Evolutionary conservation across 371 early-diverging fungal species (phyloP).

Genomic region (Mucor piriformis): DNA sequence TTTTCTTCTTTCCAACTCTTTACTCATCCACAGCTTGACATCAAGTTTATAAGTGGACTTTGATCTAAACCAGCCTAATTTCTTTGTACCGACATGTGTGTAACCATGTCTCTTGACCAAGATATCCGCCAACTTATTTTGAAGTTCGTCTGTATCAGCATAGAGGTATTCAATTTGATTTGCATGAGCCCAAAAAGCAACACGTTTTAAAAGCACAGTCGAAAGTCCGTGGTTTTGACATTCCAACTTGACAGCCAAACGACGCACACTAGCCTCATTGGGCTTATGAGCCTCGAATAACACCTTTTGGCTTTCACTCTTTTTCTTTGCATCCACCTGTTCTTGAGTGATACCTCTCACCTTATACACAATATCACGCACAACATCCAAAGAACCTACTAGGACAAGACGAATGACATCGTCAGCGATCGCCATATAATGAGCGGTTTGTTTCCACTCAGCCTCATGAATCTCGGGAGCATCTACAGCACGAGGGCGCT

Average conservation of each 20-base stretch:
- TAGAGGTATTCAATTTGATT: constrained; percentile 49
- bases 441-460: constrained; percentile 34
- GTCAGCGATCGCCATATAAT: constrained; percentile 34
- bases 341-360: not conserved
- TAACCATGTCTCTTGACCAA: constrained; percentile 48
- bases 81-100: constrained; percentile 30
- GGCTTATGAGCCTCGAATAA: constrained; percentile 42
- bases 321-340: not conserved
- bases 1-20: constrained; percentile 33
- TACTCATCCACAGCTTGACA: constrained; percentile 52
- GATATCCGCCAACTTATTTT: constrained; percentile 31
- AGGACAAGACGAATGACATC: constrained; percentile 36
- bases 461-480: constrained; percentile 33
- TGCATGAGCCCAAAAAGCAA: constrained; percentile 51
- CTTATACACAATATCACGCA: constrained; percentile 12
- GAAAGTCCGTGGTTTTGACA: constrained; percentile 53
- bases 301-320: constrained; percentile 6
- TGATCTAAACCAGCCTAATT: constrained; percentile 29
- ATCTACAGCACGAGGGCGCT: constrained; percentile 28
- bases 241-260: constrained; percentile 48
- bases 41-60: constrained; percentile 44
- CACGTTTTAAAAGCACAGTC: constrained; percentile 49
- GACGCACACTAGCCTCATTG: constrained; percentile 49
- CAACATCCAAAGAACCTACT: constrained; percentile 25
- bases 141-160: constrained; percentile 50